Conservation (phyloP, 2,329 filamentous ascomycete species). For the Gaeumannomyces tritici region DNA sequence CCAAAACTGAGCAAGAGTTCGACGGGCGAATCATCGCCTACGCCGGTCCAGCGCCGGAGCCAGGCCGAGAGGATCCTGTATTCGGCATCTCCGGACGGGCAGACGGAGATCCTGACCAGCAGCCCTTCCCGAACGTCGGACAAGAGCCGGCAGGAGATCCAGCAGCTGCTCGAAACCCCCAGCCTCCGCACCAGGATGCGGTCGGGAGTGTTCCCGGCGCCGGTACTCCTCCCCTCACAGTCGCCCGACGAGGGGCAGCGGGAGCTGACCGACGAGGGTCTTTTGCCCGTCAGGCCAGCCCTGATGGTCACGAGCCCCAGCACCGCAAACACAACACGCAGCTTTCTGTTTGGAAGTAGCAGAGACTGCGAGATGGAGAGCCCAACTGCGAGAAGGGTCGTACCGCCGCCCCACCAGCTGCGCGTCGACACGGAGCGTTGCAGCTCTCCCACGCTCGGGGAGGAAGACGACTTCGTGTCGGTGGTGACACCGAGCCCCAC, state of each 20-base stretch:
- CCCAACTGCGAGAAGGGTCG: not conserved
- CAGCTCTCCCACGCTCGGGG: slow-evolving; percentile 5
- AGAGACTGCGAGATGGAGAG: not conserved
- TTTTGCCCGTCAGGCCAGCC: not conserved
- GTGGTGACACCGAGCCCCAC: not conserved
- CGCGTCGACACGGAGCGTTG: not conserved
- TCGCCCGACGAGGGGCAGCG: not conserved
- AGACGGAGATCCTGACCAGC: not conserved
- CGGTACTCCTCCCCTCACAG: not conserved
- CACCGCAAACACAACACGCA: not conserved
- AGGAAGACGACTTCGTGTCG: not conserved
- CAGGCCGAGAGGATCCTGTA: not conserved
- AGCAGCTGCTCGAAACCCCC: not conserved
- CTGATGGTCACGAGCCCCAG: slow-evolving; percentile 3
- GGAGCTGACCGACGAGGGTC: not conserved
- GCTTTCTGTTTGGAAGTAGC: not conserved
- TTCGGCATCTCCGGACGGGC: not conserved
- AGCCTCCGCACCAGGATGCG: not conserved
- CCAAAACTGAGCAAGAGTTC: not conserved
- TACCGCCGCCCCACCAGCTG: slow-evolving; percentile 4
- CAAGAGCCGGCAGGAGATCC: not conserved
- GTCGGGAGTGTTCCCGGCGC: slow-evolving; percentile 1
- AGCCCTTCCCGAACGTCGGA: not conserved
- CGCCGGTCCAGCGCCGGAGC: not conserved
- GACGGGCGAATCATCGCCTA: not conserved